phyloP scores from a whole-genome alignment of 805 yeast genomes.

The Kuraishia piskuri region DNA sequence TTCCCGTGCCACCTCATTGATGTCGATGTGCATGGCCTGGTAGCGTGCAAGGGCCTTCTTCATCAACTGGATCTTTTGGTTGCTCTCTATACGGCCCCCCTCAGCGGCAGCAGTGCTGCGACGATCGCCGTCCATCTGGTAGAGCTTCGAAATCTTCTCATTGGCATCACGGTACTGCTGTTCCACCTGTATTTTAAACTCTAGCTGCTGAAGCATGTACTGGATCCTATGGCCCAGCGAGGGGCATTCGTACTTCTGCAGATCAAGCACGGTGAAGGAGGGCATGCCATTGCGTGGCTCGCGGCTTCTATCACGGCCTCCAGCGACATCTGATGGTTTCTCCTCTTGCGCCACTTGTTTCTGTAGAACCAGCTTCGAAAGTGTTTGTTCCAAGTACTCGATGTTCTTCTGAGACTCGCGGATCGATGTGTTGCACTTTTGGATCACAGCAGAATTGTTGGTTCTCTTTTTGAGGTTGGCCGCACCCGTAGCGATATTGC shows the following conservation, averaged over 20 bases:
- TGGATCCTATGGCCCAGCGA: conserved; percentile 91
- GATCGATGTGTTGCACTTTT: conserved; percentile 83
- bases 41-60: conserved; percentile 80
- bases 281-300: conserved; percentile 19
- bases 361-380: conserved; percentile 48
- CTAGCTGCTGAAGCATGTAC: conserved; percentile 90
- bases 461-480: conserved; percentile 73
- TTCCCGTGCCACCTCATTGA: conserved; percentile 59
- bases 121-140: conserved; percentile 86
- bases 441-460: conserved; percentile 73
- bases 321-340: conserved; percentile 2
- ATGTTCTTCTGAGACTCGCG: conserved; percentile 89
- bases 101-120: conserved; percentile 82
- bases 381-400: conserved; percentile 74
- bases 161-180: conserved; percentile 89
- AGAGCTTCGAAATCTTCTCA: conserved; percentile 78
- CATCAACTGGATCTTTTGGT: conserved; percentile 75
- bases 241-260: conserved; percentile 88
- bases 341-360: conserved; percentile 5
- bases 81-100: conserved; percentile 77
- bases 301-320: conserved; percentile 1
- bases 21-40: conserved; percentile 75
- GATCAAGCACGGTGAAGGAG: conserved; percentile 62
- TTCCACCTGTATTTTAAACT: conserved; percentile 90
- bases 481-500: conserved; percentile 82